phyloP scores from a whole-genome alignment of 164 flowering plant genomes.

The Vitis cinerea region DNA sequence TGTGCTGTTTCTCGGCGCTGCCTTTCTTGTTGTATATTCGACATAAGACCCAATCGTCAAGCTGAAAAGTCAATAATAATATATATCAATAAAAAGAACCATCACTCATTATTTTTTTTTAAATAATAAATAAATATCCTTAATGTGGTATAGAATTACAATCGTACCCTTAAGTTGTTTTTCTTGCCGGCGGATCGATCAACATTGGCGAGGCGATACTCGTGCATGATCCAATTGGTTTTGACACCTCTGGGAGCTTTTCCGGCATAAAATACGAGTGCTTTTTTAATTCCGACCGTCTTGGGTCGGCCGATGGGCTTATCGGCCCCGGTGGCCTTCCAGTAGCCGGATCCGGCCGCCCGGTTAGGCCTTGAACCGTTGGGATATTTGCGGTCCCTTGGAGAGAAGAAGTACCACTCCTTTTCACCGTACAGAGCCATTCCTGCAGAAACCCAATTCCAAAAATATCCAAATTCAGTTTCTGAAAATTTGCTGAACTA shows the following conservation, averaged over 20 bases:
- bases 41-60: conserved; percentile 91
- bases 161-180: conserved; percentile 46
- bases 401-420: conserved; percentile 74
- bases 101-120: background rate
- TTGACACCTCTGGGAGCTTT: conserved; percentile 61
- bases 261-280: conserved; percentile 64
- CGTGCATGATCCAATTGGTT: conserved; percentile 82
- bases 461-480: background rate
- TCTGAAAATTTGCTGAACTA: background rate
- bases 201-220: conserved; percentile 62
- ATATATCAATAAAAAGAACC: no score
- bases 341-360: conserved; percentile 61
- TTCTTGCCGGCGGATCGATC: conserved; percentile 54
- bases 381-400: conserved; percentile 65
- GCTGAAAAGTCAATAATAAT: conserved; percentile 36
- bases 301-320: conserved; percentile 65
- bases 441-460: conserved; percentile 19
- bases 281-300: conserved; percentile 61
- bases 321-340: conserved; percentile 78
- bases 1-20: conserved; percentile 34
- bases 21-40: conserved; percentile 88
- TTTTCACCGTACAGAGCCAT: conserved; percentile 64
- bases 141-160: background rate
- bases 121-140: no score
- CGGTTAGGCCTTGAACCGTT: conserved; percentile 71